Conservation (phyloP, 257 asterid species). For the Echites panduratus region DNA sequence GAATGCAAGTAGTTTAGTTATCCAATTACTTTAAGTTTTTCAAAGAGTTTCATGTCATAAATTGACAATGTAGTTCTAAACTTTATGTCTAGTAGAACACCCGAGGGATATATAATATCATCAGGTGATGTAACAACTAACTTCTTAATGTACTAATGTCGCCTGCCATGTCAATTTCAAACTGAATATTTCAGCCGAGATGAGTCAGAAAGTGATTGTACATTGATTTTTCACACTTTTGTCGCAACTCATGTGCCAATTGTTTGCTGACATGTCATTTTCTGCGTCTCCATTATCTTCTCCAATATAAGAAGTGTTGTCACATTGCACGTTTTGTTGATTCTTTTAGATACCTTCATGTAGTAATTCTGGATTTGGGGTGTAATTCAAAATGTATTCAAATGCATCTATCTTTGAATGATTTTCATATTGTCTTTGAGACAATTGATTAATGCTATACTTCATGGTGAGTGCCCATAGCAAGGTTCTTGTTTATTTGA, state of each 20-base stretch:
- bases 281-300: background rate
- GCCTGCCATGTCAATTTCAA: background rate
- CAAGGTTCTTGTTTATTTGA: background rate
- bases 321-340: background rate
- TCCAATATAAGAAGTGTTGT: background rate
- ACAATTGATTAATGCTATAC: background rate
- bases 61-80: background rate
- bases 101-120: background rate
- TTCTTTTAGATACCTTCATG: background rate
- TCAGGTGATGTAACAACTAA: background rate
- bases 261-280: background rate
- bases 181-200: background rate
- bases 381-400: background rate
- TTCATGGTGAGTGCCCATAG: background rate
- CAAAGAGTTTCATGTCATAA: too few species aligned
- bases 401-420: background rate
- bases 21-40: background rate
- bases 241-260: background rate
- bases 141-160: background rate
- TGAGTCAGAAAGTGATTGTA: background rate
- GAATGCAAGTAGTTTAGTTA: background rate
- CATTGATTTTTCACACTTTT: background rate
- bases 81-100: background rate
- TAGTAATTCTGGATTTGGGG: background rate
- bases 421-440: background rate